Conservation (phyloP, 1,284 basidiomycete genomes). For the Pseudozyma tsukubaensis region DNA sequence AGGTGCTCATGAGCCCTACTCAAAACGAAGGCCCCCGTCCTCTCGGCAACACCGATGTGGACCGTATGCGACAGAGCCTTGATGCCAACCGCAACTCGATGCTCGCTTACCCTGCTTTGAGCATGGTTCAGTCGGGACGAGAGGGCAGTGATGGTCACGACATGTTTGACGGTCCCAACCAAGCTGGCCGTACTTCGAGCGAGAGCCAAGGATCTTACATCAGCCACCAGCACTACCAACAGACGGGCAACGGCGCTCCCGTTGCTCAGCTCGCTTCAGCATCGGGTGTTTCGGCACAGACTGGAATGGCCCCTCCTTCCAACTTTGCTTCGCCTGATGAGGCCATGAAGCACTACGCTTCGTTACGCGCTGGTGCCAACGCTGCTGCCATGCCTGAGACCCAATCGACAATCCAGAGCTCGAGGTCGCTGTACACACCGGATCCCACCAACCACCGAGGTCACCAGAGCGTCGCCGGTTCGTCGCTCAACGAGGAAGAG, state of each 20-base stretch:
- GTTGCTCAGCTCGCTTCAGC: not conserved
- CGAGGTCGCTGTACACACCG: conserved; percentile 60
- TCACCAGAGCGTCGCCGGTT: conserved; percentile 52
- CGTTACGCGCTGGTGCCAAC: conserved; percentile 42
- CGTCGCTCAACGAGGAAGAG: conserved; percentile 63
- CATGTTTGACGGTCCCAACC: conserved; percentile 43
- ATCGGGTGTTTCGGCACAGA: conserved; percentile 30
- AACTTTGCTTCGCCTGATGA: conserved; percentile 61
- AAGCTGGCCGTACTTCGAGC: conserved; percentile 14
- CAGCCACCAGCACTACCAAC: conserved; percentile 48
- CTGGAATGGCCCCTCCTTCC: conserved; percentile 60
- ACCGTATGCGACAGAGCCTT: conserved; percentile 52
- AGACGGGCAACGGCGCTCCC: conserved; percentile 9
- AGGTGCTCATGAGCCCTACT: conserved; percentile 59
- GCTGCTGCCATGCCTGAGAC: conserved; percentile 22
- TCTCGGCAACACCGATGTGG: conserved; percentile 43
- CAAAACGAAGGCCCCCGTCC: conserved; percentile 55
- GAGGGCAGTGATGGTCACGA: conserved; percentile 48
- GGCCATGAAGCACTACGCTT: conserved; percentile 63
- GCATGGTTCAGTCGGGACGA: conserved; percentile 50
- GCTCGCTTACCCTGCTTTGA: conserved; percentile 58
- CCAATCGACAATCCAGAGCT: conserved; percentile 5
- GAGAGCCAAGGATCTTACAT: conserved; percentile 46
- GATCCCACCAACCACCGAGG: conserved; percentile 41
- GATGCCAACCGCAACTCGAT: conserved; percentile 58